These are phyloP conservation scores for Papiliotrema fonsecae DNA, from an alignment of 1,284 basidiomycete genomes.

Conservation along the genomic window DNA sequence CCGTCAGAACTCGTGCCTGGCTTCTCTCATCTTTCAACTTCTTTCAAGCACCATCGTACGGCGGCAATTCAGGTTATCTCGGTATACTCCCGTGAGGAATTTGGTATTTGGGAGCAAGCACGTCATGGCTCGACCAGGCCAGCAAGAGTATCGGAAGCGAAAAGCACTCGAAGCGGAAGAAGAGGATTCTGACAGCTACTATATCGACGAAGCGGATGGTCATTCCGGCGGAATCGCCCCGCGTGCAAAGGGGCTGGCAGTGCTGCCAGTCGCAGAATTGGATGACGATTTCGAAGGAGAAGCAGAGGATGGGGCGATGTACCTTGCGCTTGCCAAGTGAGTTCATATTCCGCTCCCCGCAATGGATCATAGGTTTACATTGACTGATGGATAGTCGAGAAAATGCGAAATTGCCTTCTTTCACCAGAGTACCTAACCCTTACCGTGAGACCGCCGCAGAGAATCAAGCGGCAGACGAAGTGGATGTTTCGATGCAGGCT, in stretches of 20 bases:
- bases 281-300: conserved; percentile 25
- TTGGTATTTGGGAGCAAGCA: background rate
- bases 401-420: conserved; percentile 22
- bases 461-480: background rate
- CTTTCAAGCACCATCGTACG: no score
- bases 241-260: background rate
- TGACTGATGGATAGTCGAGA: no score
- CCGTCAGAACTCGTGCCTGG: no score
- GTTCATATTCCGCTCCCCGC: conserved; percentile 3
- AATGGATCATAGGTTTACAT: no score
- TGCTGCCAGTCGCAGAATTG: conserved; percentile 1
- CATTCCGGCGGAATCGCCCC: background rate
- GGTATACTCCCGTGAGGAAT: no score
- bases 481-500: background rate
- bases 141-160: background rate
- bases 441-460: conserved; percentile 3
- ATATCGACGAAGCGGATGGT: background rate
- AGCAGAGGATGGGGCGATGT: conserved; percentile 32
- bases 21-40: no score
- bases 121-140: conserved; percentile 9
- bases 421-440: conserved; percentile 17
- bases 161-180: background rate
- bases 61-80: no score
- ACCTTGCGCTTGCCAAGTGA: conserved; percentile 34
- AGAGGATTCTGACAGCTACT: background rate